Conservation (phyloP, 768 basidiomycete species). For the Scleroderma bovista region DNA sequence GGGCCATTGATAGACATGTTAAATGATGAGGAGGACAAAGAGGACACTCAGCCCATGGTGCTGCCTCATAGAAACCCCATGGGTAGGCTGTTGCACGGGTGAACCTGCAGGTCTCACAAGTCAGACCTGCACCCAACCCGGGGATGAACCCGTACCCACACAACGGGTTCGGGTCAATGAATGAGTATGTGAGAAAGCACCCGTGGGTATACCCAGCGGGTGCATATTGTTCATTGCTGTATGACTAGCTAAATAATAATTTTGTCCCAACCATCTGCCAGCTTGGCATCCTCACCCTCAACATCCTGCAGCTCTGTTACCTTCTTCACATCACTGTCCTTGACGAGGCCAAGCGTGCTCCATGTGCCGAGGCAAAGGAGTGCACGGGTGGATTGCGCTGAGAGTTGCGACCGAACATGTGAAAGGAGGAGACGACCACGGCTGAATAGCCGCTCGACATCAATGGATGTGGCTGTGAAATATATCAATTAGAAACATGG, state of each 20-base stretch:
- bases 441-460: slow-evolving; percentile 8
- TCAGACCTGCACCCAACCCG: slow-evolving; percentile 1
- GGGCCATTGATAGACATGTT: too few species aligned
- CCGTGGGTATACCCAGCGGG: background rate
- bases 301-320: slow-evolving; percentile 2
- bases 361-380: slow-evolving; percentile 29
- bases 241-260: background rate
- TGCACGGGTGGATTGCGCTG: slow-evolving; percentile 22
- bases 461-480: slow-evolving; percentile 7
- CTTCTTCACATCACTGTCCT: slow-evolving; percentile 15
- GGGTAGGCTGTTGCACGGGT: background rate
- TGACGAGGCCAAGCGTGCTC: slow-evolving; percentile 19
- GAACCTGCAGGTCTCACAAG: background rate
- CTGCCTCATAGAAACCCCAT: too few species aligned
- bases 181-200: background rate
- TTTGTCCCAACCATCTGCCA: slow-evolving; percentile 10
- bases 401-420: slow-evolving; percentile 14
- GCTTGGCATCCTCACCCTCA: slow-evolving; percentile 3
- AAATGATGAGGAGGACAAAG: too few species aligned
- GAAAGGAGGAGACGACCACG: background rate
- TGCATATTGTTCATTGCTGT: background rate
- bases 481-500: slow-evolving; percentile 9
- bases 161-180: background rate
- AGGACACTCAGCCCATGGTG: too few species aligned
- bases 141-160: background rate